Evolutionary conservation across 2,329 filamentous ascomycete genomes (phyloP).

Genomic region (Sphaerulina vaccinii): DNA sequence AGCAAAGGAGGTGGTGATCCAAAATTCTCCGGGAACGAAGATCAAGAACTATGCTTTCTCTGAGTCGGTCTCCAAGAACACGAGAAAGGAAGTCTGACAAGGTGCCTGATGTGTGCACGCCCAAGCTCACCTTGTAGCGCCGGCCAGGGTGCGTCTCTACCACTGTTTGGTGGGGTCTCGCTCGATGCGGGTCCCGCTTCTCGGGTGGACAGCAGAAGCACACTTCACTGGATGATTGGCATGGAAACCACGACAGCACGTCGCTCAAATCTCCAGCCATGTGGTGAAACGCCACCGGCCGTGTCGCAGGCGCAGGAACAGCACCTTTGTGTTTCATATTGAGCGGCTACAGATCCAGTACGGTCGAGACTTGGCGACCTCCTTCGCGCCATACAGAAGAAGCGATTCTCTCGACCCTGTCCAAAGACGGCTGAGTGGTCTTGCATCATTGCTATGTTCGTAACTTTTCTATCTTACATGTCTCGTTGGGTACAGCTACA

Average conservation of each 20-base stretch:
- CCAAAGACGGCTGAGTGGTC: background rate
- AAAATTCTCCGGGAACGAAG: background rate
- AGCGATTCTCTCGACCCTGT: background rate
- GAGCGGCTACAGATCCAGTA: slow-evolving; percentile 15
- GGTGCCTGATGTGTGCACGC: background rate
- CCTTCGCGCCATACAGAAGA: background rate
- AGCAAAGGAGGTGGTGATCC: background rate
- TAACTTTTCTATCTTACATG: background rate
- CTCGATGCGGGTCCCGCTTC: slow-evolving; percentile 7
- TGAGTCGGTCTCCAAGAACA: background rate
- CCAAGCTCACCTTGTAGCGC: slow-evolving; percentile 7
- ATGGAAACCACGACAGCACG: background rate
- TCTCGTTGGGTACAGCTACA: slow-evolving; percentile 14
- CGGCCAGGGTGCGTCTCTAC: slow-evolving; percentile 7
- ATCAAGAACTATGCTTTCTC: background rate
- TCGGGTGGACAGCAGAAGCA: slow-evolving; percentile 6
- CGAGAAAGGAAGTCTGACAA: background rate
- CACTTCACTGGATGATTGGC: slow-evolving; percentile 1
- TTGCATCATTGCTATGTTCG: slow-evolving; percentile 4
- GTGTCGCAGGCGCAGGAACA: slow-evolving; percentile 10
- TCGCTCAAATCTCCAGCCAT: slow-evolving; percentile 10
- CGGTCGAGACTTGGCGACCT: slow-evolving; percentile 5
- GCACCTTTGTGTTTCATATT: slow-evolving; percentile 9
- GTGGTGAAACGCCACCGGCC: slow-evolving; percentile 9
- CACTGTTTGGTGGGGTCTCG: slow-evolving; percentile 14